Evolutionary conservation across 2,329 filamentous ascomycete species (phyloP).

Genomic region (Pseudogymnoascus destructans): DNA sequence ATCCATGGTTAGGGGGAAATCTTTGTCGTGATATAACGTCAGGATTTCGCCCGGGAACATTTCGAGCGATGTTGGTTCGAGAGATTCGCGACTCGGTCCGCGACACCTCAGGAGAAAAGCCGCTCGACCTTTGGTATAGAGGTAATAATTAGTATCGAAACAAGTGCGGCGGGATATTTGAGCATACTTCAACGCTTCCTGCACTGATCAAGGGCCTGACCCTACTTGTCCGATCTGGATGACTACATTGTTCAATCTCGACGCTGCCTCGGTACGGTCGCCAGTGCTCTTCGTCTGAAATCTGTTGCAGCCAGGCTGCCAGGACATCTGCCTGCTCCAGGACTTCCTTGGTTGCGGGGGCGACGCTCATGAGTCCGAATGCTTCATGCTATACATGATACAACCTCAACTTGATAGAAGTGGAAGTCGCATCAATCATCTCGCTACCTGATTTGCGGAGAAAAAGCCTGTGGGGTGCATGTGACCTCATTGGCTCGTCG

Average conservation of each 20-base stretch:
- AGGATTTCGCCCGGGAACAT: constrained; percentile 5
- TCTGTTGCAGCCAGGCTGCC: constrained; percentile 1
- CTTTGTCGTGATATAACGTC: background rate
- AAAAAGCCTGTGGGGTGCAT: constrained; percentile 8
- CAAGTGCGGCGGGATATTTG: background rate
- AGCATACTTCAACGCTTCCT: background rate
- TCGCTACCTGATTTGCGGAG: constrained; percentile 5
- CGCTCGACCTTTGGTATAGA: background rate
- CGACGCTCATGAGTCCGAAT: constrained; percentile 2
- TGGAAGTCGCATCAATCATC: background rate
- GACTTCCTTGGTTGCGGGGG: background rate
- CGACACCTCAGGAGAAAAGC: constrained; percentile 5
- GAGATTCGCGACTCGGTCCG: background rate
- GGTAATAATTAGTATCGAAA: constrained; percentile 7
- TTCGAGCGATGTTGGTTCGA: constrained; percentile 2
- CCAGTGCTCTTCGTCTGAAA: background rate
- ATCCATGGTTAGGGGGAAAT: background rate
- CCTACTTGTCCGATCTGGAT: constrained; percentile 5
- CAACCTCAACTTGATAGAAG: constrained; percentile 5
- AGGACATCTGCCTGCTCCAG: constrained; percentile 4
- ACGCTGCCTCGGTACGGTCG: constrained; percentile 2
- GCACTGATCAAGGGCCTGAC: constrained; percentile 5
- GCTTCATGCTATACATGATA: constrained; percentile 2
- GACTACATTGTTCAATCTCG: constrained; percentile 7
- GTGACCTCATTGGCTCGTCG: constrained; percentile 8